Evolutionary conservation across 2,329 filamentous ascomycete species (phyloP), one percentile per base, ranked within the genome.

Genomic region (Trichoderma afroharzianum): DNA sequence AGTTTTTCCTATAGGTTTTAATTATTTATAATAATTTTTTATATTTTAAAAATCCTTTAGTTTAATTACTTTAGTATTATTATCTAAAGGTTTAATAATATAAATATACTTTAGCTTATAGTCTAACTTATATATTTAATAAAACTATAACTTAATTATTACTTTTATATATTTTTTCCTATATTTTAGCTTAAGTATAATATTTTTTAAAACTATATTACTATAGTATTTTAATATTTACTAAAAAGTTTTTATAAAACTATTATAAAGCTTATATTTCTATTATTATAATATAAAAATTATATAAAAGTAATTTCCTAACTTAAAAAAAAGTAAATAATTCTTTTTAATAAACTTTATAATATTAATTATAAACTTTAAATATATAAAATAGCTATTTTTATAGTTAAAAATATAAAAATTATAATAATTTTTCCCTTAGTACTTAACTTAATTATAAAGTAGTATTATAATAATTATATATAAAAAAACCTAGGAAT

Each of bases 131-230:
- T 15, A 18, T 58, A 68, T 30, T 58, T 50, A 12, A 53, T 72
- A 28, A 21, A 26, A 30, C 26, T 63, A 32, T 21, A 63, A 36
- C 30, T 57, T 30, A 57, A 68, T 5, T 63, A 32, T 33, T 58
- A 72, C 30, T 72, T 72, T 33, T 72, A 71, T 24, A 43, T 72
- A 9, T 71, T 67, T 39, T 72, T 72, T 15, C 71, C 68, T 36
- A 32, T 43, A 6, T 62, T 50, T 8, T 57, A 39, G 67, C 63
- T 70, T 4, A 70, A 63, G 18, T 71, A 68, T 26, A 58, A 72
- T 36, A 26, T 71, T 12, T 15, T 72, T 33, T 39, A 72, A 47
- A 71, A 63, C 33, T 58, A 62, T 59, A 70, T 57, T 11, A 47
- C 68, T 14, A 62, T 72, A 28, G 68, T 47, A 2, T 72, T 71